Base-by-base conservation (phyloP, 2,329 filamentous ascomycete species). In the Ambrosiella xylebori region DNA sequence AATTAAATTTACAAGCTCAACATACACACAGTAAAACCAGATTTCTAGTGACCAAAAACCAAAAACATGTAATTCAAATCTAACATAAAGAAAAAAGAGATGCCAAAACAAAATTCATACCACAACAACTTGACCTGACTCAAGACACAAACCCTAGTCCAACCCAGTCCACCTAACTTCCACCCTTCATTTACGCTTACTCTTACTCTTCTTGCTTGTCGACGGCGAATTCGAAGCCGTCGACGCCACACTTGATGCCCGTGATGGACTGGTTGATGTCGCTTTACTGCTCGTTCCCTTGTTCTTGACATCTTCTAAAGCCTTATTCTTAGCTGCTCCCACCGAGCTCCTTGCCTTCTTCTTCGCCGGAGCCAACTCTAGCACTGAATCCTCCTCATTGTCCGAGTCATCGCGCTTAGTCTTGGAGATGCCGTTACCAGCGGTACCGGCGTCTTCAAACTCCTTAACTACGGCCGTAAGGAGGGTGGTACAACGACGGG, bases 381-480 rank as follows among this genome's bases (percentile, higher is more conserved):
- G 77, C 57, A 90, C 81, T 61, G 83, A 85, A 60, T 87, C 85
- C 64, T 93, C 87, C 58, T 90, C 88, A 56, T 93, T 88, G 61
- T 88, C 85, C 45, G 93, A 88, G 51, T 91, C 88, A 65, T 87
- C 84, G 64, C 88, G 82, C 74, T 93, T 93, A 40, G 78, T 76
- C 64, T 73, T 62, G 15, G 38, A 11, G 17, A 36, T 27, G 61
- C 82, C 82, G 63, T 88, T 86, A 12, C 80, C 80, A 59, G 84
- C 85, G 5, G 70, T 66, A 12, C 15, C 44, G n/a, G 50, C 55
- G 57, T 85, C 82, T 67, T 96, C 91, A 69, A 96, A 95, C 71
- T 98, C 93, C 70, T 93, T 86, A 56, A 93, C 86, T 53, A 98
- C 88, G 0, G 93, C 95, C 40, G 91, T 95, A 62, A 98, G 81